Base-by-base conservation (phyloP, 768 basidiomycete species). In the Tulasnella sp. region DNA sequence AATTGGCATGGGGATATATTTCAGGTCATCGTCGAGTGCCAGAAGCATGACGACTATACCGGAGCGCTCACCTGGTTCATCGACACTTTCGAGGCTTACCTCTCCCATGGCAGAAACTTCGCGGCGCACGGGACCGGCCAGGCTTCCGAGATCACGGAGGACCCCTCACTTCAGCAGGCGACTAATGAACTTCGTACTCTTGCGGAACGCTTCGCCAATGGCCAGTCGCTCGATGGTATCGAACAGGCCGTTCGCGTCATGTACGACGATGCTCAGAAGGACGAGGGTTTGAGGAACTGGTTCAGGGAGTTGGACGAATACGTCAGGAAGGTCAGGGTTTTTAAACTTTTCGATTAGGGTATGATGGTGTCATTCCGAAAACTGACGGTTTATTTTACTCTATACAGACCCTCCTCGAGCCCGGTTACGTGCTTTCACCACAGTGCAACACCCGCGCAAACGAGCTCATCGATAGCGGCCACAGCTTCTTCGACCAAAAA, bases 21-120 rank as follows among this genome's bases (percentile, higher is more conserved):
- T 12, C 56, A 84, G 81, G 84, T 86, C 38, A 80, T 96, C 54
- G 77, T 93, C 60, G 93, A 97, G 67, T 92, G 89, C 68, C 92
- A 96, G 72, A 84, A 85, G 67, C 92, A 94, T 71, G 77, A 83
- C 53, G 86, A 94, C 68, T 97, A 96, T 71, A 88, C 92, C 65
- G 82, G 82, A 60, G 80, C 82, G 5, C 74, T 91, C 49, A 73
- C 73, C n/a, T 90, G 88, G 88, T 73, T 90, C 4, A 72, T 91
- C 30, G 70, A 73, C 24, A 76, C 76, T 58, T 63, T 86, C 11
- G 79, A 82, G 63, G 77, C 83, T 60, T 91, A 88, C 63, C 78
- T 75, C 7, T 65, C 65, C 0, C 78, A 83, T 60, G 81, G 79
- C 41, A 69, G 75, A 60, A 68, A 68, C 58, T 70, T 73, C 41